phyloP scores from a whole-genome alignment of 2,329 filamentous ascomycete genomes.

The Myriosclerotinia curreyana region DNA sequence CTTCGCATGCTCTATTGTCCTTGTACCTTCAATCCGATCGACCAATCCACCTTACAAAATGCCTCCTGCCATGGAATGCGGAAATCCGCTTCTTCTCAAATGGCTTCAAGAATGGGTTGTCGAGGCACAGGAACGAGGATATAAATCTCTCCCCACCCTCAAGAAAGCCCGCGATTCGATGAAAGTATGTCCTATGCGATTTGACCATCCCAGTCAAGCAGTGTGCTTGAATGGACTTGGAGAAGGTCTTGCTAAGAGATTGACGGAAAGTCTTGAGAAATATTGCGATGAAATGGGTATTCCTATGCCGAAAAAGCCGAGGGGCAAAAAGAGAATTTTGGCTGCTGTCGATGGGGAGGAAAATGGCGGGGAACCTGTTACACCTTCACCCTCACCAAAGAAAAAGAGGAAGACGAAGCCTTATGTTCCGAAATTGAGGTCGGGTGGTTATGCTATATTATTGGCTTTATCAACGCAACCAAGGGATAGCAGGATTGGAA shows the following conservation, averaged over 20 bases:
- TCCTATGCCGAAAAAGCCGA: conserved; percentile 61
- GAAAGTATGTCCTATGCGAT: conserved; percentile 66
- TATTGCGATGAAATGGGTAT: conserved; percentile 66
- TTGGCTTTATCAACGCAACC: conserved; percentile 61
- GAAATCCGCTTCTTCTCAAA: conserved; percentile 65
- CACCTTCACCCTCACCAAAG: conserved; percentile 45
- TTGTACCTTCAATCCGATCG: not conserved
- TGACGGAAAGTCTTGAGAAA: conserved; percentile 58
- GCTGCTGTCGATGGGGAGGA: not conserved
- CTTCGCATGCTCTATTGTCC: not conserved
- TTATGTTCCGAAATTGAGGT: conserved; percentile 71
- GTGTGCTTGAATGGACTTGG: conserved; percentile 72
- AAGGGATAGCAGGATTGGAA: conserved; percentile 52
- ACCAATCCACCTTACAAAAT: not conserved
- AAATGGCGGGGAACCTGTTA: conserved; percentile 19
- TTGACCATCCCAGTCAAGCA: conserved; percentile 66
- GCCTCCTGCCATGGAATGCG: conserved; percentile 28
- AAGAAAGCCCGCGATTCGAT: conserved; percentile 70
- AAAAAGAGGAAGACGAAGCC: conserved; percentile 58
- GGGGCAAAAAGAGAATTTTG: conserved; percentile 39
- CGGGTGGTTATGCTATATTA: conserved; percentile 70
- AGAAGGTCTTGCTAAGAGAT: conserved; percentile 64
- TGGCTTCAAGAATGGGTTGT: conserved; percentile 81
- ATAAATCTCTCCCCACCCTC: conserved; percentile 45
- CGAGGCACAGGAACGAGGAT: conserved; percentile 67